Evolutionary conservation across 2,329 filamentous ascomycete genomes (phyloP).

Genomic region (Penicillium sp.): DNA sequence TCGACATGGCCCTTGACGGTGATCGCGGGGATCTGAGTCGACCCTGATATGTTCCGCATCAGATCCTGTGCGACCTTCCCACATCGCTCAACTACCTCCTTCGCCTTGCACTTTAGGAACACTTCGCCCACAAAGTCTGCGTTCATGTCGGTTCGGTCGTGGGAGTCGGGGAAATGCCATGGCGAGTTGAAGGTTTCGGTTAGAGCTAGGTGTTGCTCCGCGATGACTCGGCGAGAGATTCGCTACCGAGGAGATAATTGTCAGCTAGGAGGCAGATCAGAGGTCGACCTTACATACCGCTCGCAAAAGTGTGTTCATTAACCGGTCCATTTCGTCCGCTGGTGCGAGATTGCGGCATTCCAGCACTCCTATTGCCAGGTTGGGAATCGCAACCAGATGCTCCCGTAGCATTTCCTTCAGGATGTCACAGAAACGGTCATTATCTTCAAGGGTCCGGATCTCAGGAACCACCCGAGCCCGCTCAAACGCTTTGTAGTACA

Average conservation of each 20-base stretch:
- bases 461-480: constrained; percentile 79
- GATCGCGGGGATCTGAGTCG: constrained; percentile 74
- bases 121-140: constrained; percentile 93
- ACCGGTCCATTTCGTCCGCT: constrained; percentile 77
- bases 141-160: constrained; percentile 60
- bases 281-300: constrained; percentile 60
- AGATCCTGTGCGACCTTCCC: constrained; percentile 73
- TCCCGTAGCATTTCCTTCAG: constrained; percentile 78
- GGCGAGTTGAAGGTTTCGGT: constrained; percentile 91
- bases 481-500: constrained; percentile 97
- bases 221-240: constrained; percentile 93
- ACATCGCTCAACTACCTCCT: constrained; percentile 83
- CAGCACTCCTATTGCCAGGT: constrained; percentile 88
- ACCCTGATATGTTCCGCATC: constrained; percentile 71
- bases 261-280: constrained; percentile 4
- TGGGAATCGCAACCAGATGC: constrained; percentile 90
- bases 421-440: constrained; percentile 79
- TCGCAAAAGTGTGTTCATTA: constrained; percentile 91
- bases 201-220: constrained; percentile 92
- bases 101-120: constrained; percentile 87
- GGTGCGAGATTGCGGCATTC: constrained; percentile 84
- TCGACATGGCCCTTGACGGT: constrained; percentile 79
- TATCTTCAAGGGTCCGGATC: constrained; percentile 82
- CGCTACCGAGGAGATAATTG: constrained; percentile 53
- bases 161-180: constrained; percentile 82